Conservation (phyloP, 2,329 filamentous ascomycete genomes). For the Phialophora tarda region DNA sequence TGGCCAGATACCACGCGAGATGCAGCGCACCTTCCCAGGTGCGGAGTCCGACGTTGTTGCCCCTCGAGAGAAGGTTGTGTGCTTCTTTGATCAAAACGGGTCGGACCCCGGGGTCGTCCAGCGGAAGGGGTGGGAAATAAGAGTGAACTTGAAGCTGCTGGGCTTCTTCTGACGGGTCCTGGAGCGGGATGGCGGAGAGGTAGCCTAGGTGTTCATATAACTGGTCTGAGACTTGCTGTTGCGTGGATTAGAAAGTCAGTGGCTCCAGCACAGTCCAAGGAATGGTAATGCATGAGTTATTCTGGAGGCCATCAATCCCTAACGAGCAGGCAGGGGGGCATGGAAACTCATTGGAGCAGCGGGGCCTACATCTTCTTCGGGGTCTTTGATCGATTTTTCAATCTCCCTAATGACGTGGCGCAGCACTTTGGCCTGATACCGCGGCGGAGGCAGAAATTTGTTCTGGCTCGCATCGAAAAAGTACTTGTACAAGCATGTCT, state of each 20-base stretch:
- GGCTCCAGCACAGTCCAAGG: constrained; percentile 13
- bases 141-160: constrained; percentile 56
- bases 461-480: constrained; percentile 63
- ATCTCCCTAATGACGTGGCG: constrained; percentile 74
- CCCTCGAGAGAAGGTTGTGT: constrained; percentile 36
- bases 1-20: constrained; percentile 64
- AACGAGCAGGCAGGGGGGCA: not conserved
- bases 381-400: constrained; percentile 76
- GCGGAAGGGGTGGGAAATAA: constrained; percentile 33
- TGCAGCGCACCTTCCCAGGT: constrained; percentile 74
- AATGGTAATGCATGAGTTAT: too few relatives aligned
- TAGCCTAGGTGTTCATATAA: constrained; percentile 72
- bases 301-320: too few relatives aligned
- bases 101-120: constrained; percentile 26
- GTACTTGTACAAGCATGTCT: constrained; percentile 68
- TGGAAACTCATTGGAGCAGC: not conserved
- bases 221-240: constrained; percentile 80
- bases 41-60: constrained; percentile 67
- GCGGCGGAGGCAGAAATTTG: constrained; percentile 60
- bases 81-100: constrained; percentile 39
- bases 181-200: constrained; percentile 68
- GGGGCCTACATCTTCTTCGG: constrained; percentile 72
- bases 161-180: constrained; percentile 67
- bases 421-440: constrained; percentile 73
- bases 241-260: constrained; percentile 24